Percentiles rank a stretch among this genome's conserved stretches.
Evolutionary conservation across 352 stramenopile species (phyloP).

Genomic region (Pythium grandisporangium): DNA sequence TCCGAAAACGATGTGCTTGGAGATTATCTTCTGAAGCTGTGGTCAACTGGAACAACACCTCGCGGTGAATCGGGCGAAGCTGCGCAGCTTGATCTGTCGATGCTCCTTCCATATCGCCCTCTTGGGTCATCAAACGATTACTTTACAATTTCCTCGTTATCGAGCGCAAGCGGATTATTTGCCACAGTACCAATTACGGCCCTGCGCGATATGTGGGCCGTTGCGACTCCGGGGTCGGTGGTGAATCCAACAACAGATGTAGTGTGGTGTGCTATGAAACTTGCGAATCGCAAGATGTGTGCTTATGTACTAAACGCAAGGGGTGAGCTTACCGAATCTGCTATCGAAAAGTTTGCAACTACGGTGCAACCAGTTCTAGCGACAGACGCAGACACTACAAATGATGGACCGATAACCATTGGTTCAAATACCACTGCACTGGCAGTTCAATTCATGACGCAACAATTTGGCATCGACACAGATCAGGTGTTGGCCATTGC

Average conservation of each 20-base stretch:
- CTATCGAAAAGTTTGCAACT: slow-evolving; percentile 21
- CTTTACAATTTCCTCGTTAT: no score
- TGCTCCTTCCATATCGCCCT: not conserved
- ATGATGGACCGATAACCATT: no score
- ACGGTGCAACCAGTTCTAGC: slow-evolving; percentile 21
- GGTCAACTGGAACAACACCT: slow-evolving; percentile 34
- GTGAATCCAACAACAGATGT: slow-evolving; percentile 30
- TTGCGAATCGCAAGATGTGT: slow-evolving; percentile 11
- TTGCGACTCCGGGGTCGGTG: slow-evolving; percentile 21
- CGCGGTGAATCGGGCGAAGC: slow-evolving; percentile 11
- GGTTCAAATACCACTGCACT: slow-evolving; percentile 27
- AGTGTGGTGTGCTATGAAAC: slow-evolving; percentile 34
- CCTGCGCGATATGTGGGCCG: slow-evolving; percentile 35
- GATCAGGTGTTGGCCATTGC: slow-evolving; percentile 20
- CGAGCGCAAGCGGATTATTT: no score
- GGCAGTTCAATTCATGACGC: slow-evolving; percentile 25
- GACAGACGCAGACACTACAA: no score
- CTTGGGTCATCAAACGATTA: no score
- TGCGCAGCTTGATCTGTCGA: slow-evolving; percentile 2
- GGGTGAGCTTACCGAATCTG: slow-evolving; percentile 14
- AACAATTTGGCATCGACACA: slow-evolving; percentile 18
- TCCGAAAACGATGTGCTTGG: slow-evolving; percentile 22
- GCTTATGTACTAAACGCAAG: slow-evolving; percentile 33
- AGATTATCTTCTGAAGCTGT: slow-evolving; percentile 37
- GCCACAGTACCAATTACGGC: slow-evolving; percentile 10